A percentile compares a stretch with the other conserved stretches of the same genome.
These are phyloP conservation scores for Phialocephala subalpina DNA, from an alignment of 2,329 filamentous ascomycete genomes.

Conservation along the genomic window DNA sequence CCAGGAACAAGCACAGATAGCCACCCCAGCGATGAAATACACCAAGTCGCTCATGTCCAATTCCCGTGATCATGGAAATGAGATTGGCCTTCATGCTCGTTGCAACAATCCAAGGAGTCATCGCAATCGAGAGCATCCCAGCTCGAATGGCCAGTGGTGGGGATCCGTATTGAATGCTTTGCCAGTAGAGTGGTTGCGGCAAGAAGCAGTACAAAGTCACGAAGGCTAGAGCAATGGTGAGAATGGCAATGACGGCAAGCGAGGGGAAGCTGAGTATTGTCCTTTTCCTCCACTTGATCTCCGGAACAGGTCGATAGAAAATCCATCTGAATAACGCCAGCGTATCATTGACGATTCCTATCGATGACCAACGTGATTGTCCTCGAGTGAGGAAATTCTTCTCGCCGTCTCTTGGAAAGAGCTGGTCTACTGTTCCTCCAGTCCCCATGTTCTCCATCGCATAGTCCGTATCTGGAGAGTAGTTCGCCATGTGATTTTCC, in stretches of 20 bases:
- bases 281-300: slow-evolving; percentile 71
- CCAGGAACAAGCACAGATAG: slow-evolving; percentile 84
- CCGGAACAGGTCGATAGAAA: slow-evolving; percentile 87
- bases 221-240: slow-evolving; percentile 73
- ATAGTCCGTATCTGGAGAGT: slow-evolving; percentile 65
- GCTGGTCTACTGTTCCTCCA: slow-evolving; percentile 64
- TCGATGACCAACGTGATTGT: slow-evolving; percentile 77
- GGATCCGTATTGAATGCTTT: slow-evolving; percentile 85
- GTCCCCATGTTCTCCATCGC: slow-evolving; percentile 66
- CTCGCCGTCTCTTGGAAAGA: slow-evolving; percentile 74
- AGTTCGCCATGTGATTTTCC: slow-evolving; percentile 66
- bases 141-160: slow-evolving; percentile 86
- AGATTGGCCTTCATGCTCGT: slow-evolving; percentile 92
- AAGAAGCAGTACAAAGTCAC: slow-evolving; percentile 85
- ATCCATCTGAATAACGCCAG: slow-evolving; percentile 87
- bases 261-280: slow-evolving; percentile 80
- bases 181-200: slow-evolving; percentile 88
- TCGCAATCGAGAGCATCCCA: slow-evolving; percentile 90
- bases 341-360: slow-evolving; percentile 77
- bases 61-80: slow-evolving; percentile 83
- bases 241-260: slow-evolving; percentile 73
- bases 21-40: slow-evolving; percentile 93
- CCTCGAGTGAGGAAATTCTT: slow-evolving; percentile 65
- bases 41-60: slow-evolving; percentile 90
- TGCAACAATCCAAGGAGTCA: slow-evolving; percentile 92